Conservation (phyloP, 192 early-diverging fungal genomes). For the Linnemannia schmuckeri region DNA sequence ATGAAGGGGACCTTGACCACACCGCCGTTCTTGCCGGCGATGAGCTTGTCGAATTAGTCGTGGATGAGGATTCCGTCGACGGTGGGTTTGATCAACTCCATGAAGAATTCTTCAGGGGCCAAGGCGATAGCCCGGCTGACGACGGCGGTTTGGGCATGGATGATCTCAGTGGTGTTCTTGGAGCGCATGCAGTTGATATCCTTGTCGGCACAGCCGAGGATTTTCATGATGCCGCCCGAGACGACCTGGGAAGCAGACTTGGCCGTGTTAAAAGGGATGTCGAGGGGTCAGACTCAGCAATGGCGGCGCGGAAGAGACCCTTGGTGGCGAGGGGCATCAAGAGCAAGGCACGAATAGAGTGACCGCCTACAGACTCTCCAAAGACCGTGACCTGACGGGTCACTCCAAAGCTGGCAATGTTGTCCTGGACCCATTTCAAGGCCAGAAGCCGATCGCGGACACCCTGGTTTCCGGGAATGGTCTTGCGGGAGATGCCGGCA, state of each 20-base stretch:
- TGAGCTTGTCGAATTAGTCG: constrained; percentile 22
- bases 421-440: constrained; percentile 22
- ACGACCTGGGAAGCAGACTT: constrained; percentile 19
- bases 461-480: constrained; percentile 29
- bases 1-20: constrained; percentile 21
- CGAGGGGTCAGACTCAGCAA: constrained; percentile 18
- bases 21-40: constrained; percentile 34
- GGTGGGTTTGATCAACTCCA: constrained; percentile 33
- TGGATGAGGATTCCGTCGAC: constrained; percentile 24
- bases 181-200: constrained; percentile 27
- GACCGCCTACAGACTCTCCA: constrained; percentile 28
- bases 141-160: constrained; percentile 12
- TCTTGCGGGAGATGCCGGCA: constrained; percentile 20
- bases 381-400: constrained; percentile 19
- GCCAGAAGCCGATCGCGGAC: constrained; percentile 28
- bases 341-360: constrained; percentile 21
- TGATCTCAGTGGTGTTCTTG: constrained; percentile 20
- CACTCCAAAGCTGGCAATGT: constrained; percentile 26
- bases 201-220: background rate
- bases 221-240: constrained; percentile 15
- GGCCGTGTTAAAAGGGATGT: constrained; percentile 23
- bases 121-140: constrained; percentile 20
- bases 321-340: constrained; percentile 22
- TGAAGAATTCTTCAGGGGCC: constrained; percentile 24
- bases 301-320: constrained; percentile 29